Conservation (phyloP, 371 early-diverging fungal genomes). For the Smittium culicis region DNA sequence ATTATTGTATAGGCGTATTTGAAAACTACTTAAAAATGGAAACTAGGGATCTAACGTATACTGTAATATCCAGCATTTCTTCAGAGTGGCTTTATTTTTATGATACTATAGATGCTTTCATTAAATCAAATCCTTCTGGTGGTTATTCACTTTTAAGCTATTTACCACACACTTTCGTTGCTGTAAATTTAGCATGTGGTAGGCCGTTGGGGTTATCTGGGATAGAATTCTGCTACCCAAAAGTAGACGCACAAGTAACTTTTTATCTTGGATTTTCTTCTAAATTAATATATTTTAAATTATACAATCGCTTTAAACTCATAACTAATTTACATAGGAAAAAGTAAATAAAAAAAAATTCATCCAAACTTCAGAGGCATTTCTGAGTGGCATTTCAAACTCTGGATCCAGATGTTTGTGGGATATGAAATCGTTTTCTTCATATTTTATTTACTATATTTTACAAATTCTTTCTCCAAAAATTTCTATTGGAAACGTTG, state of each 20-base stretch:
- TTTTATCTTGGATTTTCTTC: no score
- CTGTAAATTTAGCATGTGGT: slow-evolving; percentile 72
- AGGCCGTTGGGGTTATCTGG: slow-evolving; percentile 40
- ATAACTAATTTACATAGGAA: slow-evolving; percentile 7
- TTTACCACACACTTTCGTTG: slow-evolving; percentile 52
- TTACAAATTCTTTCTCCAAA: slow-evolving; percentile 63
- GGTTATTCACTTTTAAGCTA: slow-evolving; percentile 46
- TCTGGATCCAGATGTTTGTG: slow-evolving; percentile 35
- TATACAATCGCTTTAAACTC: no score
- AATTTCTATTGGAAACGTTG: slow-evolving; percentile 20
- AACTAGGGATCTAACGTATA: slow-evolving; percentile 57
- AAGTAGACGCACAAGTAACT: slow-evolving; percentile 19
- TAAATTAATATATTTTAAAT: no score
- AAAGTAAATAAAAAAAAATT: neutral
- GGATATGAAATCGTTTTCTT: slow-evolving; percentile 29
- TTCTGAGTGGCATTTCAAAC: slow-evolving; percentile 39
- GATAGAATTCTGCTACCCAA: slow-evolving; percentile 63
- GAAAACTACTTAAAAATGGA: slow-evolving; percentile 71
- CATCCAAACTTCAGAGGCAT: slow-evolving; percentile 23
- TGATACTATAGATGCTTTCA: slow-evolving; percentile 47
- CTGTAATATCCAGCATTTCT: slow-evolving; percentile 40
- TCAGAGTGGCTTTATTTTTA: slow-evolving; percentile 70
- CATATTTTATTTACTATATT: slow-evolving; percentile 50
- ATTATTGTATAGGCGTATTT: slow-evolving; percentile 74
- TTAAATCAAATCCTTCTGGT: slow-evolving; percentile 28